Evolutionary conservation across 768 basidiomycete species (phyloP), one percentile per base, ranked within the genome.

Genomic region (Amanita polypyramis): DNA sequence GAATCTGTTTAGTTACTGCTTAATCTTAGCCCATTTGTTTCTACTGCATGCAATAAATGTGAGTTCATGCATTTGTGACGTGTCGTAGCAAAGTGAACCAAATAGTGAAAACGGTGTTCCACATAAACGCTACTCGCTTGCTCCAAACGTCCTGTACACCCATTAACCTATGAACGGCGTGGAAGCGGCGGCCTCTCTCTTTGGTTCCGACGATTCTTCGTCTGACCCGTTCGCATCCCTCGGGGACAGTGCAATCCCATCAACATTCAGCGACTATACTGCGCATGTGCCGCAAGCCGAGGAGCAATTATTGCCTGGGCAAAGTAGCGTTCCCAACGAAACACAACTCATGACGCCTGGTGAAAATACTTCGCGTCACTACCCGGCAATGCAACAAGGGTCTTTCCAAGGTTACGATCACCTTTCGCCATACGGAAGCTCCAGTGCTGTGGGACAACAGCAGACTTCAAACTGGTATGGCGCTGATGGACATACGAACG

Each of bases 181-280:
- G 49, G 85, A 87, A 69, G 80, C 84, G 55, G 88, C 88, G 30
- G 82, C 86, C 44, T 80, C 84, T 49, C 81, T 91, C 39, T 91
- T 91, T 70, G 84, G 79, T 52, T 65, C 75, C 45, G 76, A 76
- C 27, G 82, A 86, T 58, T 58, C 76, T 43, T 67, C 66, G 14
- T 68, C 74, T 27, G 82, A 85, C 65, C 76, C 76, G 45, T 85
- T 85, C 66, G 75, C 81, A 52, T 65, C 72, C 47, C 70, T 82
- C 52, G 80, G 77, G 39, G 54, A 44, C 39, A 19, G 10, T 52
- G 47, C 11, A 36, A 20, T 20, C 7, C 9, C 36, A 15, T 9
- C 38, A 19, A 20, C 15, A 15, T 42, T 34, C 20, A 45, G 51
- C 11, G 23, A 34, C 12, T 20, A 36, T 14, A 10, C 15, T 11